Evolutionary conservation across 331 rosid genomes (phyloP).

Genomic region (Acacia concinna): DNA sequence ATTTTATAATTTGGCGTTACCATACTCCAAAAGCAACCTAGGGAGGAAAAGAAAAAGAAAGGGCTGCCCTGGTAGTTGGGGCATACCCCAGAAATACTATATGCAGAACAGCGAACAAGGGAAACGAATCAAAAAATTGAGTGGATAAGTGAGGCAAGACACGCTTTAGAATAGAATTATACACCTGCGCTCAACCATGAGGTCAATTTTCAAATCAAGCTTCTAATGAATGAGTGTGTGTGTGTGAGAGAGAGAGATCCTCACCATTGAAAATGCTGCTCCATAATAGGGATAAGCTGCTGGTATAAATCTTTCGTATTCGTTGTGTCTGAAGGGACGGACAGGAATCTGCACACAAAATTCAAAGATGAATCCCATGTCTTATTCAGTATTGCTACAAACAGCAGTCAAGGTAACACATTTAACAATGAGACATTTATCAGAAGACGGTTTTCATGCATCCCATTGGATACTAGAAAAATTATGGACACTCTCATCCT

Average conservation of each 20-base stretch:
- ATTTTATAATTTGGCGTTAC: no score
- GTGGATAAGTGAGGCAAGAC: no score
- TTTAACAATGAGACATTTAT: not conserved
- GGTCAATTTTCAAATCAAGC: not conserved
- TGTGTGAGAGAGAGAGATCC: not conserved
- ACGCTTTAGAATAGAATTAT: no score
- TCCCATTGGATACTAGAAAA: not conserved
- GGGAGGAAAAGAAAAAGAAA: no score
- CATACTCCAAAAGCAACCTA: no score
- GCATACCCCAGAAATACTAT: no score
- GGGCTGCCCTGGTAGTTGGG: no score
- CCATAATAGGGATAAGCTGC: constrained; percentile 96
- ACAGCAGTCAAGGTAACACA: not conserved
- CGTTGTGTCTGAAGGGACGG: constrained; percentile 91
- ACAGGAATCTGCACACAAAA: constrained; percentile 84
- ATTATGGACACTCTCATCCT: not conserved
- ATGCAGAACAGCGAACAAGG: no score
- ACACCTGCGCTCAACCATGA: not conserved
- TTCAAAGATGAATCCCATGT: constrained; percentile 19
- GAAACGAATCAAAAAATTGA: not conserved
- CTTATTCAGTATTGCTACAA: not conserved
- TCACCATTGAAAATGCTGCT: constrained; percentile 92
- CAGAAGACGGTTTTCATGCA: not conserved
- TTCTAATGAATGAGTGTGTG: not conserved
- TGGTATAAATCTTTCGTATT: constrained; percentile 92